Evolutionary conservation across 306 rosid genomes (phyloP), one percentile per base, ranked within the genome.

Genomic region (Potentilla sterilis): DNA sequence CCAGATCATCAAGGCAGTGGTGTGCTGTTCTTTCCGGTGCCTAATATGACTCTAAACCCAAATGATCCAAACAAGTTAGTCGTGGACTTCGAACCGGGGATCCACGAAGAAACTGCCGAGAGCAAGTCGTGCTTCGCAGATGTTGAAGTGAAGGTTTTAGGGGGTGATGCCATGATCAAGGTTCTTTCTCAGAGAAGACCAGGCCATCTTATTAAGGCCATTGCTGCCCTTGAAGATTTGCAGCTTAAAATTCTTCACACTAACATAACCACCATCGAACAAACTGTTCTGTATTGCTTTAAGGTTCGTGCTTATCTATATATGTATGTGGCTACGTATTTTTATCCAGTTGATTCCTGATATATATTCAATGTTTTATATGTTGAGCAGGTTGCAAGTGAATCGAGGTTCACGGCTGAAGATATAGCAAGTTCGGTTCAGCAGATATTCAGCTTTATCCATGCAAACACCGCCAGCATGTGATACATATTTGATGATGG

Each of bases 191-290:
- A 96, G 69, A 90, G 97, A 82, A 86, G 97, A 70, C 95, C 96
- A 2, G 96, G 98, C 0, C 98, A 92, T 82, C 89, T 95, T 70
- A 85, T 95, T 16, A 95, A 95, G 81, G 57, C 91, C 77, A 95
- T 95, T 52, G 97, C 98, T n/a, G 97, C 98, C 0, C 93, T 95
- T 2, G 97, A 95, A 86, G 98, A 95, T 83, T 79, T 95, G 67
- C 98, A 95, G 73, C 86, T 95, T 2, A 89, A 83, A 43, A 90
- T 95, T 67, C 98, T 95, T 71, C 98, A 95, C 52, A 95, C 98
- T 15, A 95, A 95, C 80, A 92, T 95, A 68, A 95, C 98, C 79
- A 95, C 97, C 76, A 90, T 95, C 70, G 98, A 95, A 74, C 98
- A 95, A 69, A 92, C 98, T 2, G 98, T 95, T 76, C 96, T 95